A percentile compares a stretch with the other conserved stretches of the same genome.
These are phyloP conservation scores for Aspergillus costaricaensis DNA, from an alignment of 2,329 filamentous ascomycete genomes.

Conservation along the genomic window DNA sequence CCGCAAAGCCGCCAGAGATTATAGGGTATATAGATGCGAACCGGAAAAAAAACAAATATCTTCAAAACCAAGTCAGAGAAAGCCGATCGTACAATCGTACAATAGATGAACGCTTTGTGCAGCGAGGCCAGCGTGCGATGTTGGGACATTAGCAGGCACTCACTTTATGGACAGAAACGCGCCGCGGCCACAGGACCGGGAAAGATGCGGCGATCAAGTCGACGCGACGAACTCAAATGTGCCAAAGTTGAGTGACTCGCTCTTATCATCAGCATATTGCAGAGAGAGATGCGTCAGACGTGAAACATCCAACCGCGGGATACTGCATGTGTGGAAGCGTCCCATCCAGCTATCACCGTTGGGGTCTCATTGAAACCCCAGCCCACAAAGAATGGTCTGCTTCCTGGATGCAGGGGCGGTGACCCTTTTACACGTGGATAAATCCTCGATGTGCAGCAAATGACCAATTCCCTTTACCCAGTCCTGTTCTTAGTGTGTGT, in stretches of 20 bases:
- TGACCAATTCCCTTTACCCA: neutral
- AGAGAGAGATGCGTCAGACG: neutral
- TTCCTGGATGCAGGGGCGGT: neutral
- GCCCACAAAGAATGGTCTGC: neutral
- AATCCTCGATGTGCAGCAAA: neutral
- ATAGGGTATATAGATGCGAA: slow-evolving; percentile 7
- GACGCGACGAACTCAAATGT: neutral
- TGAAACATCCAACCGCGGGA: too few relatives aligned
- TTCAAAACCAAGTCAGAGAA: neutral
- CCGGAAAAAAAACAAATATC: neutral
- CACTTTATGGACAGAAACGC: neutral
- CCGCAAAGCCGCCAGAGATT: slow-evolving; percentile 9
- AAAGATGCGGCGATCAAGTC: neutral
- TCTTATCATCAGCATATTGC: neutral
- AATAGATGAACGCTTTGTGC: neutral
- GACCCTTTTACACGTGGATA: neutral
- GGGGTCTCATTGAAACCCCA: neutral
- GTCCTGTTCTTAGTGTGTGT: neutral
- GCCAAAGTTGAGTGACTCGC: neutral
- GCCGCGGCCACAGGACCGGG: neutral
- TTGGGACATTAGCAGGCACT: neutral
- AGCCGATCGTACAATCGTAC: neutral
- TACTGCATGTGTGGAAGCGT: neutral
- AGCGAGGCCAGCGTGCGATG: neutral
- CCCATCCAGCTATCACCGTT: neutral